Conservation (phyloP, 2,329 filamentous ascomycete genomes). For the Colletotrichum karsti region DNA sequence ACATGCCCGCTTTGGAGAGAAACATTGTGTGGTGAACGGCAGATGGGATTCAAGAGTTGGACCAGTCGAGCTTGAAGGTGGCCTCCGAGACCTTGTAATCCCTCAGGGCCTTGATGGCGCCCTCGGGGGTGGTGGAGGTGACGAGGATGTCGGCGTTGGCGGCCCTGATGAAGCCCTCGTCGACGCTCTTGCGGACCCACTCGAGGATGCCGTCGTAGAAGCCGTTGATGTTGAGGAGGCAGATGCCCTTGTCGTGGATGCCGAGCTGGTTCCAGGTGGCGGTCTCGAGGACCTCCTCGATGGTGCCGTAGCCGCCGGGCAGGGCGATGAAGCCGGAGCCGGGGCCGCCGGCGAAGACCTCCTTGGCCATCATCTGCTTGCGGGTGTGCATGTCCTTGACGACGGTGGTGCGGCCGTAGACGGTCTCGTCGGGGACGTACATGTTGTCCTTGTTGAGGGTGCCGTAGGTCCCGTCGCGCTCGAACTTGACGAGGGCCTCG, state of each 20-base stretch:
- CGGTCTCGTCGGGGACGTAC: slow-evolving; percentile 67
- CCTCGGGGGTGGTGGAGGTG: slow-evolving; percentile 76
- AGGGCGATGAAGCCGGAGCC: slow-evolving; percentile 92
- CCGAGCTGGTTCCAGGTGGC: slow-evolving; percentile 96
- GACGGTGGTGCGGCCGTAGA: slow-evolving; percentile 86
- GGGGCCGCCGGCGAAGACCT: slow-evolving; percentile 82
- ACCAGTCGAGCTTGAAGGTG: slow-evolving; percentile 86
- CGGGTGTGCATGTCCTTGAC: slow-evolving; percentile 96
- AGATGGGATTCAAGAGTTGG: slow-evolving; percentile 43
- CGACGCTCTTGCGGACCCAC: slow-evolving; percentile 82
- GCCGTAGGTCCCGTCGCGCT: slow-evolving; percentile 70
- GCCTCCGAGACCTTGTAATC: slow-evolving; percentile 81
- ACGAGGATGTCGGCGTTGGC: slow-evolving; percentile 80
- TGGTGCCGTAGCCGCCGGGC: slow-evolving; percentile 89
- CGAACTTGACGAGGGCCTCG: slow-evolving; percentile 80
- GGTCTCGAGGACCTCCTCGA: slow-evolving; percentile 94
- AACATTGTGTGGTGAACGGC: neutral
- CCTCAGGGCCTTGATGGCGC: slow-evolving; percentile 74
- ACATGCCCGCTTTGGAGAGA: neutral
- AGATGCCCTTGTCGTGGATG: slow-evolving; percentile 83
- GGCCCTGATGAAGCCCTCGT: slow-evolving; percentile 78
- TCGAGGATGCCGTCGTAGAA: slow-evolving; percentile 89
- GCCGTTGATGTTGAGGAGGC: slow-evolving; percentile 86
- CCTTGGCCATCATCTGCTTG: slow-evolving; percentile 91
- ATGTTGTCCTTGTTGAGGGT: slow-evolving; percentile 56